Conservation (phyloP, 1,284 basidiomycete species). For the Coniophora puteana region DNA sequence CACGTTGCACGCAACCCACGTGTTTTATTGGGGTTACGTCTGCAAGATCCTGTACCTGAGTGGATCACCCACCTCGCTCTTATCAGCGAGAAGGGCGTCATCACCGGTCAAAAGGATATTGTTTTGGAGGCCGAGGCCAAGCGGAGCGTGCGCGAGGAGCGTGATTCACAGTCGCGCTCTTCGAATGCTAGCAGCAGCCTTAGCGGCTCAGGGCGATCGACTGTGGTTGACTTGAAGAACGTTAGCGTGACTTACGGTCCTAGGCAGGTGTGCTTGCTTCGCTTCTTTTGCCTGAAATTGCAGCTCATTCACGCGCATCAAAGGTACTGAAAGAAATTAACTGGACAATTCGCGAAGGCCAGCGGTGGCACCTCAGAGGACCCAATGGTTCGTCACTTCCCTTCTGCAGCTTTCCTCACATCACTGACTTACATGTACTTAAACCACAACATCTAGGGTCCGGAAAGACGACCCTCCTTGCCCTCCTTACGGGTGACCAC, state of each 20-base stretch:
- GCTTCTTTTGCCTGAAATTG: neutral
- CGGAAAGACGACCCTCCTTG: slow-evolving; percentile 94
- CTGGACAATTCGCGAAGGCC: slow-evolving; percentile 79
- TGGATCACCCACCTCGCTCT: slow-evolving; percentile 80
- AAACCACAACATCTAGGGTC: slow-evolving; percentile 53
- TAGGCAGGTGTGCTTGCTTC: slow-evolving; percentile 43
- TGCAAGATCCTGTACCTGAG: slow-evolving; percentile 77
- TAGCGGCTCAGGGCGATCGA: slow-evolving; percentile 10
- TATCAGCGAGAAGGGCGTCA: slow-evolving; percentile 47
- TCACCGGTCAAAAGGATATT: slow-evolving; percentile 41
- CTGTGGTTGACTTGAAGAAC: slow-evolving; percentile 45
- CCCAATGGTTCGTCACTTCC: slow-evolving; percentile 62
- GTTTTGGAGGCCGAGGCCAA: slow-evolving; percentile 28
- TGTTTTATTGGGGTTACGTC: slow-evolving; percentile 77
- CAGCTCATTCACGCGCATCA: slow-evolving; percentile 2
- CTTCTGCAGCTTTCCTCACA: neutral
- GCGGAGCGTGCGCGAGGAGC: slow-evolving; percentile 9
- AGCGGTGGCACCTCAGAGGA: slow-evolving; percentile 86
- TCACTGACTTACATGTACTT: neutral
- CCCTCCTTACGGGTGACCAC: slow-evolving; percentile 90
- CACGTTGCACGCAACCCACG: slow-evolving; percentile 51
- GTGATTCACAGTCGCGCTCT: neutral
- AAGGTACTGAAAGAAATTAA: slow-evolving; percentile 72
- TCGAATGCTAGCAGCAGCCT: neutral
- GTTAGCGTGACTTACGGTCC: slow-evolving; percentile 74